phyloP scores from a whole-genome alignment of 2,329 filamentous ascomycete genomes.

The Xylaria sp. region DNA sequence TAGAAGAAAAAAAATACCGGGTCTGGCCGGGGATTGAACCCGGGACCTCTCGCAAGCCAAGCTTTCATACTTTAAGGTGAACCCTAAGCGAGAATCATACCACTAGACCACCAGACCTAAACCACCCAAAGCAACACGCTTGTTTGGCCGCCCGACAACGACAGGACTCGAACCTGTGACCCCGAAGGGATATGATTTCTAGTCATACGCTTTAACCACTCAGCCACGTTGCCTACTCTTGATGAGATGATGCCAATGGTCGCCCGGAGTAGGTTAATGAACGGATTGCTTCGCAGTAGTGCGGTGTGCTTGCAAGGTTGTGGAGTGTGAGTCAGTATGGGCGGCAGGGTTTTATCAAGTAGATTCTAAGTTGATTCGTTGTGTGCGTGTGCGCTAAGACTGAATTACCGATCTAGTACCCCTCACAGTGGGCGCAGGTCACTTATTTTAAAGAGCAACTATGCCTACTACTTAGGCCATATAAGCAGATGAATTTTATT shows the following conservation, averaged over 20 bases:
- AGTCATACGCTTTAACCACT: conserved; percentile 41
- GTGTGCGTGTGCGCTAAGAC: not conserved
- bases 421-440: too few relatives aligned
- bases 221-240: conserved; percentile 36
- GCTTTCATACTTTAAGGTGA: conserved; percentile 39
- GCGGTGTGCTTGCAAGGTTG: not conserved
- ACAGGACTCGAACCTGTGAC: conserved; percentile 40
- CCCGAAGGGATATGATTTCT: conserved; percentile 41
- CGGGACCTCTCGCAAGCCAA: conserved; percentile 54
- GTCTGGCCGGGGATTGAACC: conserved; percentile 55
- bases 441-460: too few relatives aligned
- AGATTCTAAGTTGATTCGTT: not conserved
- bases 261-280: not conserved
- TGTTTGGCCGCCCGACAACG: conserved; percentile 26
- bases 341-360: too few relatives aligned
- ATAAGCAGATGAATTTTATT: too few relatives aligned
- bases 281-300: not conserved
- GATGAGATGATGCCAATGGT: not conserved
- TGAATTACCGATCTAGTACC: not conserved
- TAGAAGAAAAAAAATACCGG: conserved; percentile 35
- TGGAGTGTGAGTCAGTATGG: too few relatives aligned
- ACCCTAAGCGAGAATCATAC: conserved; percentile 79
- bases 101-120: conserved; percentile 68
- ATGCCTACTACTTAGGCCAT: too few relatives aligned
- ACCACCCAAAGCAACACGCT: not conserved